Evolutionary conservation across 108 stramenopile species (phyloP).

Genomic region (Pseudonitzschia multistriata): DNA sequence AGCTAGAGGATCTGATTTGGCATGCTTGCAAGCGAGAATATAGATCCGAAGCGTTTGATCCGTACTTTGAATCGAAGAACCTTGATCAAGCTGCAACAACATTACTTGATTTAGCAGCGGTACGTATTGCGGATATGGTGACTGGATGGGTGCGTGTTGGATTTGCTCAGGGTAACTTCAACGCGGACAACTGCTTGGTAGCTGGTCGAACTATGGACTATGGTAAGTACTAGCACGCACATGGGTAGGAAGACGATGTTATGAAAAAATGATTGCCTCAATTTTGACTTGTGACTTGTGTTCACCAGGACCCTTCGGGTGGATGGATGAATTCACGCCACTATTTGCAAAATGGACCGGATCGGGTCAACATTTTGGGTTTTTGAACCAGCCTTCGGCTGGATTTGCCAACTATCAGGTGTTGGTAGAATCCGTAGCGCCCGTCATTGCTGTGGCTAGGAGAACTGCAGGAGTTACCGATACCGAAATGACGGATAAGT

Average conservation of each 20-base stretch:
- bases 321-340: slow-evolving; percentile 84
- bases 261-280: too few relatives aligned
- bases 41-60: slow-evolving; percentile 58
- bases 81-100: slow-evolving; percentile 49
- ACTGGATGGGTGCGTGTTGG: slow-evolving; percentile 89
- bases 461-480: slow-evolving; percentile 29
- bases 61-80: slow-evolving; percentile 47
- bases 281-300: too few relatives aligned
- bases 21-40: slow-evolving; percentile 84
- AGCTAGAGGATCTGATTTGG: slow-evolving; percentile 74
- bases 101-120: slow-evolving; percentile 53
- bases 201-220: slow-evolving; percentile 92
- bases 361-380: slow-evolving; percentile 83
- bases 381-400: slow-evolving; percentile 85
- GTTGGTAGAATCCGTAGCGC: slow-evolving; percentile 69
- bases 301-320: slow-evolving; percentile 75
- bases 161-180: slow-evolving; percentile 95
- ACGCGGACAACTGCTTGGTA: slow-evolving; percentile 90
- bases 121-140: slow-evolving; percentile 69
- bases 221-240: slow-evolving; percentile 38
- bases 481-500: slow-evolving; percentile 33
- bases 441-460: slow-evolving; percentile 61
- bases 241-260: too few relatives aligned
- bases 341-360: slow-evolving; percentile 86
- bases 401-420: slow-evolving; percentile 81